phyloP scores from a whole-genome alignment of 1,284 basidiomycete genomes.

The Ganoderma meredithae region DNA sequence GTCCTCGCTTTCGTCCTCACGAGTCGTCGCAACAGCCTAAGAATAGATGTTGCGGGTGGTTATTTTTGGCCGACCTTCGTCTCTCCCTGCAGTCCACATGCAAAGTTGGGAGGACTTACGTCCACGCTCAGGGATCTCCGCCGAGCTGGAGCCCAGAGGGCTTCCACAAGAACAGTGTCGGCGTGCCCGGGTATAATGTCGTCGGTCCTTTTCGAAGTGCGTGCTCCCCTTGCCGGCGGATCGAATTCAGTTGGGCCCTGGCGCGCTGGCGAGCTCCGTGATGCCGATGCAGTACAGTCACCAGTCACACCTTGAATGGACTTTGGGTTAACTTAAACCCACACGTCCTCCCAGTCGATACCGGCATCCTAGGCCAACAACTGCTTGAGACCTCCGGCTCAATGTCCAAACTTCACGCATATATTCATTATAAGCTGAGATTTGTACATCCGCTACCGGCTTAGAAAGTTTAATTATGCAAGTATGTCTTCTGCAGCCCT shows the following conservation, averaged over 20 bases:
- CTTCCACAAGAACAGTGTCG: neutral
- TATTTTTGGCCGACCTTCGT: slow-evolving; percentile 3
- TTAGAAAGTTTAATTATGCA: neutral
- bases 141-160: neutral
- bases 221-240: slow-evolving; percentile 1
- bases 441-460: neutral
- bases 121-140: slow-evolving; percentile 1
- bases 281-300: neutral
- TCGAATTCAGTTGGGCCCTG: slow-evolving; percentile 2
- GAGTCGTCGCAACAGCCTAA: neutral
- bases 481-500: neutral
- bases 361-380: neutral
- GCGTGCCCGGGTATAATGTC: neutral
- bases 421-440: neutral
- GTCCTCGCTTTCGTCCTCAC: neutral
- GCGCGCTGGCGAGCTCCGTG: neutral
- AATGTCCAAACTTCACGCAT: neutral
- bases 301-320: neutral
- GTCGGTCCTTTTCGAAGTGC: neutral
- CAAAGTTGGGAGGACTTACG: neutral
- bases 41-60: neutral
- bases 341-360: neutral
- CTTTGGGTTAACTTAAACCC: neutral
- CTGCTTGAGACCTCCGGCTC: neutral
- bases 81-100: neutral